These are phyloP conservation scores for Camelina sativa DNA, from an alignment of 345 rosid genomes.

Conservation along the genomic window DNA sequence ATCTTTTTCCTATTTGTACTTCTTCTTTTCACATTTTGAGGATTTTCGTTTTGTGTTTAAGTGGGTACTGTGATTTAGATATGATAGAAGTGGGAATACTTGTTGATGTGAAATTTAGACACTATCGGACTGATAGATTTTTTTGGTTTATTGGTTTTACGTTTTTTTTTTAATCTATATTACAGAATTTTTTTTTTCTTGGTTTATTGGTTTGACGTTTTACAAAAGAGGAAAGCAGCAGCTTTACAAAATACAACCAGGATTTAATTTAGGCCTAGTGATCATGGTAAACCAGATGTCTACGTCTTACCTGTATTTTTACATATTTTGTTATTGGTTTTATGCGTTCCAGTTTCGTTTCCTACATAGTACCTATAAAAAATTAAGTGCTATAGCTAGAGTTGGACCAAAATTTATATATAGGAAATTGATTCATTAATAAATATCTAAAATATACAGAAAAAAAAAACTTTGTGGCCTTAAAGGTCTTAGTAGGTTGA, in stretches of 20 bases:
- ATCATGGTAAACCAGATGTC: slow-evolving; percentile 7
- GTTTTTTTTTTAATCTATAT: background rate
- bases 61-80: background rate
- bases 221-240: background rate
- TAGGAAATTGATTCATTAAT: background rate
- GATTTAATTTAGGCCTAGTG: background rate
- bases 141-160: background rate
- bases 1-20: slow-evolving; percentile 23
- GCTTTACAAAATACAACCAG: slow-evolving; percentile 1
- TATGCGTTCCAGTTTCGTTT: background rate
- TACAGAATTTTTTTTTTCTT: background rate
- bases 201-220: background rate
- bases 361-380: background rate
- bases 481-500: background rate
- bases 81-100: slow-evolving; percentile 12
- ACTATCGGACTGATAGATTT: background rate
- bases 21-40: slow-evolving; percentile 34
- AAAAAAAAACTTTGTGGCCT: slow-evolving; percentile 2
- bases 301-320: background rate
- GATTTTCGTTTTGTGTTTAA: slow-evolving; percentile 1
- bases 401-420: background rate
- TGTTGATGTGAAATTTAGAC: slow-evolving; percentile 7
- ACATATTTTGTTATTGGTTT: background rate
- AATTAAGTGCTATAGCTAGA: background rate
- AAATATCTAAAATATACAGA: background rate